phyloP scores from a whole-genome alignment of 176 grass and related monocot genomes.

The Avena atlantica region DNA sequence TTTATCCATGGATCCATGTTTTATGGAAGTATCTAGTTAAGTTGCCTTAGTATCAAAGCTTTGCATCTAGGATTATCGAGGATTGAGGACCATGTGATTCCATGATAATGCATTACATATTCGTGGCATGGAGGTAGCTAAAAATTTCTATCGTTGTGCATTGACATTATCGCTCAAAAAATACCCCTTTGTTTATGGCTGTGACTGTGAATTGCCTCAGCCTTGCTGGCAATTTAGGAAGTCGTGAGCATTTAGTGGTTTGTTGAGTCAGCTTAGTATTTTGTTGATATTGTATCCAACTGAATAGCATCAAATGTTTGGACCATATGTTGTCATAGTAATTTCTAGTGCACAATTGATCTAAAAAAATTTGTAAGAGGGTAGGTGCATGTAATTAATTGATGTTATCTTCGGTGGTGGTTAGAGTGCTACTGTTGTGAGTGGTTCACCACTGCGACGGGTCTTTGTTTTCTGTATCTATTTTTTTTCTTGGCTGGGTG shows the following conservation, averaged over 20 bases:
- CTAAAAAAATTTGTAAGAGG: background rate
- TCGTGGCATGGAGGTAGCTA: background rate
- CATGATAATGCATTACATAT: constrained; percentile 12
- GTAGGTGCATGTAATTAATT: constrained; percentile 2
- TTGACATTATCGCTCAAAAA: constrained; percentile 2
- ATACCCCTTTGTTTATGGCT: constrained; percentile 6
- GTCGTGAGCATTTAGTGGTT: background rate
- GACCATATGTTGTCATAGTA: constrained; percentile 25
- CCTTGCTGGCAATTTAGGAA: background rate
- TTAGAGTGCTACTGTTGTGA: no score
- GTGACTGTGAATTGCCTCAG: background rate
- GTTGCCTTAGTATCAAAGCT: background rate
- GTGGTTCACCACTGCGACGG: no score
- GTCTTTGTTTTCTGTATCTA: no score
- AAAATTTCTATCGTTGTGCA: background rate
- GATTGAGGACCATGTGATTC: background rate
- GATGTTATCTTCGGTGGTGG: no score
- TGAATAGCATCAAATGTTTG: constrained; percentile 8
- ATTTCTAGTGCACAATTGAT: constrained; percentile 23
- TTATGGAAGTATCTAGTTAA: background rate
- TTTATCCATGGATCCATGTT: constrained; percentile 3
- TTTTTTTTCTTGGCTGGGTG: no score
- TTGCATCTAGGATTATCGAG: constrained; percentile 2
- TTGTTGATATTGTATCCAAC: constrained; percentile 5
- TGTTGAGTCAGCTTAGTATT: background rate